Evolutionary conservation across 129 eudicot genomes (phyloP), one percentile per base, ranked within the genome.

Genomic region (Scalesia atractyloides): DNA sequence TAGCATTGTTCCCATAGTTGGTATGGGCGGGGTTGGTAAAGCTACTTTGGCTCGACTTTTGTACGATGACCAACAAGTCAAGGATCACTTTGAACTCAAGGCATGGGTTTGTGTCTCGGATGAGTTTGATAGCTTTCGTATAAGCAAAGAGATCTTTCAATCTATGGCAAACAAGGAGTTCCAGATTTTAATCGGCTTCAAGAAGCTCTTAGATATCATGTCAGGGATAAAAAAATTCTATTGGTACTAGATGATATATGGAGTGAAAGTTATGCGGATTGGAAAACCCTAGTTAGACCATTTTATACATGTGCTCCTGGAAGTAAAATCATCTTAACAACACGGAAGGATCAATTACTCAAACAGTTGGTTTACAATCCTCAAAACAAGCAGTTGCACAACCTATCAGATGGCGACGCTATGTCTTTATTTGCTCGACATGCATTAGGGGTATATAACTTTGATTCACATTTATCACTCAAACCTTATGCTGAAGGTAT

Each of bases 371-470:
- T 12, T 67, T 47, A 15, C 15, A 3, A 24, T 24, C 22, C 9
- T 67, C 57, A n/a, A 47, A 50, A 14, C 36, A 50, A 67, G 18
- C 56, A 50, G n/a, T 20, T 67, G 20, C 20, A 47, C 7, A 67
- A 22, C 10, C 24, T 67, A 16, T 24, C 44, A 14, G 2, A 47
- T 12, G 20, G 47, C 0, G 43, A 66, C 7, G 56, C 59, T 13
- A 0, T 67, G 8, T 67, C 33, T 24, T 47, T 67, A 4, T 5
- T 58, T 12, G 64, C 39, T 12, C 39, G 5, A 22, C 16, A 58
- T 22, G 64, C 64, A 58, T 58, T 67, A 50, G 72, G 22, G 3
- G 72, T 7, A 14, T 47, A 47, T 22, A 67, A 67, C 4, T 67
- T 70, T 58, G 64, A 58, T 11, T 58, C 64, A 12, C 64, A 58